Conservation (phyloP, 2,329 filamentous ascomycete species). For the Bipolaris victoriae region DNA sequence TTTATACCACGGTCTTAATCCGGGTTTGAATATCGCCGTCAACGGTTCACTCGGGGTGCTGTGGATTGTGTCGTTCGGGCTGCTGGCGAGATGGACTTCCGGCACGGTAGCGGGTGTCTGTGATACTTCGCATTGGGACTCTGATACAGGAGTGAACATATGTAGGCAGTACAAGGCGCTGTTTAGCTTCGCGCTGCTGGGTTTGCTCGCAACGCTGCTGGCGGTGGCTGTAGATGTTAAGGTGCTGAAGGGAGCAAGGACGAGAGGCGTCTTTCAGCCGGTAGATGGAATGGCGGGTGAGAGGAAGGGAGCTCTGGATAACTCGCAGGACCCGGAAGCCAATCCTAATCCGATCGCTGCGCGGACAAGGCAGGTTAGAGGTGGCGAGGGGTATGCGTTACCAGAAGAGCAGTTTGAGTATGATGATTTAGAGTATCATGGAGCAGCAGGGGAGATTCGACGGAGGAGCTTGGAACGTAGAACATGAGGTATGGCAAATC, state of each 20-base stretch:
- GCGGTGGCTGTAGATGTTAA: constrained; percentile 59
- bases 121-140: constrained; percentile 59
- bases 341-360: constrained; percentile 34
- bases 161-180: constrained; percentile 65
- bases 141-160: constrained; percentile 60
- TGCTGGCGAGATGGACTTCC: constrained; percentile 62
- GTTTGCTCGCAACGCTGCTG: constrained; percentile 54
- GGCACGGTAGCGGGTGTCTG: constrained; percentile 61
- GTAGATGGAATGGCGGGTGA: constrained; percentile 51
- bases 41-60: constrained; percentile 58
- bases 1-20: constrained; percentile 59
- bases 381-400: constrained; percentile 48
- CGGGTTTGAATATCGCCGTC: constrained; percentile 58
- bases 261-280: constrained; percentile 57
- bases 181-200: constrained; percentile 62
- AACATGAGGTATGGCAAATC: constrained; percentile 6
- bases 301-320: constrained; percentile 25
- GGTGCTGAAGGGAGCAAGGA: constrained; percentile 50
- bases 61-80: constrained; percentile 59
- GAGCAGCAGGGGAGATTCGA: constrained; percentile 32
- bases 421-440: constrained; percentile 51
- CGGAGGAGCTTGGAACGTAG: constrained; percentile 23
- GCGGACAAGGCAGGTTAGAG: constrained; percentile 11
- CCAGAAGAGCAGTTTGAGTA: constrained; percentile 54
- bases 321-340: constrained; percentile 18